Evolutionary conservation across 768 basidiomycete species (phyloP).

Genomic region (Leccinellum luteum): DNA sequence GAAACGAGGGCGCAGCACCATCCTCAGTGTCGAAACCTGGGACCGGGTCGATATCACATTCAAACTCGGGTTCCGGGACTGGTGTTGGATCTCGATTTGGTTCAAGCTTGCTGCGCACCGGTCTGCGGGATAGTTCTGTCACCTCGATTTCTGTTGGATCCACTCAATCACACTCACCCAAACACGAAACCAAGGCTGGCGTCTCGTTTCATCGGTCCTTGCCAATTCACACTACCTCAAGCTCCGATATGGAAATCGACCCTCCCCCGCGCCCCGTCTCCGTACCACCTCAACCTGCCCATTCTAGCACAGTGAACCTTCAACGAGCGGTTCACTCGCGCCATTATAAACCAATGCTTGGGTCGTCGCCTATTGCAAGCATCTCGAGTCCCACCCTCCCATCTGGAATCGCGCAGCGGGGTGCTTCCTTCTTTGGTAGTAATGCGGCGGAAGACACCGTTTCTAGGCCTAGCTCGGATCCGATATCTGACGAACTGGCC

Average conservation of each 20-base stretch:
- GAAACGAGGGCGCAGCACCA: conserved; percentile 11
- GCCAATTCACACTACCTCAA: conserved; percentile 2
- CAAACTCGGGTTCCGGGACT: conserved; percentile 24
- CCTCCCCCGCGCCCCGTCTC: conserved; percentile 18
- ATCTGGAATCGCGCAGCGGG: background rate
- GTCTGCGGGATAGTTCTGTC: conserved; percentile 29
- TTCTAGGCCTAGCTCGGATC: conserved; percentile 13
- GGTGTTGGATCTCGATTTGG: conserved; percentile 24
- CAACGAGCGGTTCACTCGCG: background rate
- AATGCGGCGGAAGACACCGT: conserved; percentile 6
- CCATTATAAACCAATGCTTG: conserved; percentile 7
- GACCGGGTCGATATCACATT: conserved; percentile 24
- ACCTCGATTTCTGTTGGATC: conserved; percentile 29
- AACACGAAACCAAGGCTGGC: conserved; percentile 5
- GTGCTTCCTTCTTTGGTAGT: background rate
- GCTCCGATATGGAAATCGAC: conserved; percentile 29
- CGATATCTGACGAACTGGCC: conserved; percentile 14
- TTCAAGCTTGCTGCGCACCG: conserved; percentile 20
- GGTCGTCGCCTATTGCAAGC: conserved; percentile 16
- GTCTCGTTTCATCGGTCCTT: conserved; percentile 8
- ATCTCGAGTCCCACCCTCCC: conserved; percentile 20
- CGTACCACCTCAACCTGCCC: conserved; percentile 14
- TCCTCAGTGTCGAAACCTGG: conserved; percentile 18
- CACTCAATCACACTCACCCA: conserved; percentile 13
- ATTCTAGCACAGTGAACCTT: background rate